Conservation (phyloP, 2,329 filamentous ascomycete species). For the Fusarium robinianum region DNA sequence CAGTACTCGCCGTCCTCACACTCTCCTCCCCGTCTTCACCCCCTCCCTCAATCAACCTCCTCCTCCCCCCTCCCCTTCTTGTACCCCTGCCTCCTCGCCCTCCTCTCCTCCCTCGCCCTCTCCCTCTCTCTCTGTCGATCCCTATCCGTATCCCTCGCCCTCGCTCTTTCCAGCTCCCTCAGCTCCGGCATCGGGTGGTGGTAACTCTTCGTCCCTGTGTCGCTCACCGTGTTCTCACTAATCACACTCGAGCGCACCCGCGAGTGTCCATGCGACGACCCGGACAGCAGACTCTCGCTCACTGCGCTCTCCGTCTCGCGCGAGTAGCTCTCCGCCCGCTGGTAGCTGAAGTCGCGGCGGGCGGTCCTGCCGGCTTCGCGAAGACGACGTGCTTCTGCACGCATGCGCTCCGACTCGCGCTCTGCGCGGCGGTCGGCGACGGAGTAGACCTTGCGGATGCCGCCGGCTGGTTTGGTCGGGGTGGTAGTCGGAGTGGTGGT, state of each 20-base stretch:
- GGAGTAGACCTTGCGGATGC: constrained; percentile 67
- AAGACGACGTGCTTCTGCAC: constrained; percentile 60
- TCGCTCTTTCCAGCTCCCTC: constrained; percentile 41
- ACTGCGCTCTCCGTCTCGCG: constrained; percentile 32
- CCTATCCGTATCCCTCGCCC: constrained; percentile 43
- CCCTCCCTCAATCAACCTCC: background rate
- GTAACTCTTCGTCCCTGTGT: constrained; percentile 58
- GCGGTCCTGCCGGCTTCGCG: constrained; percentile 55
- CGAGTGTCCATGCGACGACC: too few relatives aligned
- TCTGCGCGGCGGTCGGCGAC: constrained; percentile 58
- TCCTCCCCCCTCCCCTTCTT: background rate
- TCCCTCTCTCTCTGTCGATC: constrained; percentile 40
- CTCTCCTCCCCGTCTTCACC: background rate
- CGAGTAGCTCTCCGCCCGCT: constrained; percentile 42
- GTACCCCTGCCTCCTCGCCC: constrained; percentile 20
- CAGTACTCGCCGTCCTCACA: background rate
- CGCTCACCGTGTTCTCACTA: constrained; percentile 47
- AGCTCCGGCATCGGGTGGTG: constrained; percentile 60
- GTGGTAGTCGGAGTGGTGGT: constrained; percentile 57
- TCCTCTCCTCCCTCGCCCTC: constrained; percentile 39
- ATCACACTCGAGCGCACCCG: constrained; percentile 39
- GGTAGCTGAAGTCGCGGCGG: constrained; percentile 59
- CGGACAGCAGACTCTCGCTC: constrained; percentile 40
- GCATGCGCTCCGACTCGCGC: constrained; percentile 59
- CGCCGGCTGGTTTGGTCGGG: constrained; percentile 38